A percentile compares a stretch with the other conserved stretches of the same genome.
Evolutionary conservation across 371 early-diverging fungal genomes (phyloP).

Genomic region (Mortierella sp.): DNA sequence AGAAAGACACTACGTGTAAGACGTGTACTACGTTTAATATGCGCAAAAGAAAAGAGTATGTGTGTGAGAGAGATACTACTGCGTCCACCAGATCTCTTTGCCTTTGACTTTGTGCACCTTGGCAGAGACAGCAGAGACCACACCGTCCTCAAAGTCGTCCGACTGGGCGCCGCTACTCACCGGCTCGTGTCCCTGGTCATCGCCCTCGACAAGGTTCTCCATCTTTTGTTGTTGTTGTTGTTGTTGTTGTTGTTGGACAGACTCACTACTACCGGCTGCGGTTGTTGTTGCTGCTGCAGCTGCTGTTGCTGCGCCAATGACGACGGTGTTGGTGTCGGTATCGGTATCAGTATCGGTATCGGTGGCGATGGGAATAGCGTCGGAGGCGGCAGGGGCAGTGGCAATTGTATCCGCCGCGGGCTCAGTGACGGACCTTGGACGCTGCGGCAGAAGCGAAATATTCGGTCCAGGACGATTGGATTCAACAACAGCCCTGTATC

Average conservation of each 20-base stretch:
- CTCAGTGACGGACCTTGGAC: neutral
- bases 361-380: neutral
- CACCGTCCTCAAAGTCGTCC: constrained; percentile 13
- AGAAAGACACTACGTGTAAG: too few relatives aligned
- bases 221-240: neutral
- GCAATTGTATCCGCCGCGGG: neutral
- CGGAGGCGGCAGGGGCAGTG: neutral
- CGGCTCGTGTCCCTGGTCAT: neutral
- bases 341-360: neutral
- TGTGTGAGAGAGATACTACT: neutral
- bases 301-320: constrained; percentile 5
- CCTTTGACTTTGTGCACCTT: constrained; percentile 25
- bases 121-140: constrained; percentile 19
- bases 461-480: neutral
- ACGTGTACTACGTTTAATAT: neutral
- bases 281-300: neutral
- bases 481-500: too few relatives aligned
- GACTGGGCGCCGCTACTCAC: neutral
- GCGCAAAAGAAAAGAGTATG: neutral
- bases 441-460: constrained; percentile 9
- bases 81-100: constrained; percentile 37
- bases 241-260: neutral
- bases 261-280: too few relatives aligned
- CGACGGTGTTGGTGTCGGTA: neutral
- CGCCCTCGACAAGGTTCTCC: neutral